Evolutionary conservation across 106 monocot genomes (phyloP), one percentile per base, ranked within the genome.

Genomic region (Agapanthus africanus): DNA sequence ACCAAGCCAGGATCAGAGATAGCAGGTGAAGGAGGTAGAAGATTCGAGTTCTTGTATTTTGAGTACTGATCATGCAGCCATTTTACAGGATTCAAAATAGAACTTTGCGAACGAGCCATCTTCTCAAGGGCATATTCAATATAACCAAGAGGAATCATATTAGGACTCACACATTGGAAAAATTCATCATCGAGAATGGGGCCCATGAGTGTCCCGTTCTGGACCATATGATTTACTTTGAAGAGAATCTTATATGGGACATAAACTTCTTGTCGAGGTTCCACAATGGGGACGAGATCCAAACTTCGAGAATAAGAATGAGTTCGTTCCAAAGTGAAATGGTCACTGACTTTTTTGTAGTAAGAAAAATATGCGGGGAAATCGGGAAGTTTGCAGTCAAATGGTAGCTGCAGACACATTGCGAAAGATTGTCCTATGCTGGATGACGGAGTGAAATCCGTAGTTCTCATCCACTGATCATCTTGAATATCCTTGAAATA

Each of bases 401-500:
- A 31, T 3, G 79, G 73, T 39, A 95, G 73, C 70, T 95, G 79
- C 71, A 95, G 80, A 81, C 88, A 91, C 21, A 91, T 59, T 1
- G 79, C 75, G 69, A 74, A 81, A 69, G 91, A 91, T 76, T 91
- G 88, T 15, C 95, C 95, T 6, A 95, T 86, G 65, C 74, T 76
- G 74, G 74, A 69, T 5, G 61, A 73, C 64, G 85, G 73, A 47
- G 88, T 82, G 52, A 95, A 95, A 71, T 91, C 95, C 26, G 74
- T 88, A 61, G 95, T 80, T 80, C 95, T 91, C 31, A 82, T 35
- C 91, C 95, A 95, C 35, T 80, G 76, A 38, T 95, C 85, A 78
- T 91, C 95, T 35, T 51, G 70, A 26, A 7, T 0, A 37, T 86
- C 74, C 71, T 71, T 81, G 41, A 70, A 95, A 74, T 78, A 91